Evolutionary conservation across 2,329 filamentous ascomycete genomes (phyloP), one percentile per base, ranked within the genome.

Genomic region (Sarocladium brachiariae): DNA sequence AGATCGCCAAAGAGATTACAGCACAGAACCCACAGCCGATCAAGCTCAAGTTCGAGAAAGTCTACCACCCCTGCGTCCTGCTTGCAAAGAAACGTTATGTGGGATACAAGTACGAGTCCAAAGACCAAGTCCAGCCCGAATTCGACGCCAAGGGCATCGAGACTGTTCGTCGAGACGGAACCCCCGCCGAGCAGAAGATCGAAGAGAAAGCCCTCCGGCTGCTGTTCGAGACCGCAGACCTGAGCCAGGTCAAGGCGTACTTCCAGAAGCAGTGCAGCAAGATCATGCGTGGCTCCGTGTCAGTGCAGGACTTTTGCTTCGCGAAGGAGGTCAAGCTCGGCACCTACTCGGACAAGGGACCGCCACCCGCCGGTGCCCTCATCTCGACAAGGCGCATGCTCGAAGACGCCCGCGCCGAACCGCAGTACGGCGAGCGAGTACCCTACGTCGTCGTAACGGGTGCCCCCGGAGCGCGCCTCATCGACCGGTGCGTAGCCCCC

Each of bases 111-210:
- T 99, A 95, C 69, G 93, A 99, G 63, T 80, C 76, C 57, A 80
- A 78, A 33, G 74, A 78, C 14, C 93, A 99, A 63, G 71, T 65
- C 8, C 81, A 84, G 56, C 92, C 93, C 1, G 87, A 95, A 1
- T 97, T 97, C 57, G 95, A 99, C 64, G 95, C 93, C 52, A 99
- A 99, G 67, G 93, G 95, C 25, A 99, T 97, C 56, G 95, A 99
- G 72, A 99, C 95, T 0, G 92, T 99, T 7, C 84, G 95, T 2
- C 81, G 93, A 46, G 93, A 99, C 64, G 93, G 93, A 34, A 97
- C 91, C 1, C 91, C 92, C 0, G 92, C 91, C 0, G 89, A 96
- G 67, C 92, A 97, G 64, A 96, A 93, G 72, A 95, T 99, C 43
- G 89, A 96, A 67, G 93, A 97, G 65, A 93, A 89, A 59, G 87